Conservation (phyloP, 805 yeast species). For the Cyberlindnera lachancei region DNA sequence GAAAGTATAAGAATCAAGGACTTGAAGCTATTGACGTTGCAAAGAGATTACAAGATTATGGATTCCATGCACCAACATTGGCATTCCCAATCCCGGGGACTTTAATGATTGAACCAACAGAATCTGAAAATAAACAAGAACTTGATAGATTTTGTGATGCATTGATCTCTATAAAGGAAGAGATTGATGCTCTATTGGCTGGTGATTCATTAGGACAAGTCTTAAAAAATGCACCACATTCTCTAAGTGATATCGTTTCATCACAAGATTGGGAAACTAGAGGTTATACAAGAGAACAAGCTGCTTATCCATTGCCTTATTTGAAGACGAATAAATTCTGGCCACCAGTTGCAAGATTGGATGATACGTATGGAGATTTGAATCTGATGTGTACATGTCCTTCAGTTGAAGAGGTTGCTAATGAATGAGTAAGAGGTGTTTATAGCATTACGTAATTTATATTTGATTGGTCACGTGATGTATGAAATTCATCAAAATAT, state of each 20-base stretch:
- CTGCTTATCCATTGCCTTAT: slow-evolving; percentile 84
- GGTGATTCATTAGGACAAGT: slow-evolving; percentile 63
- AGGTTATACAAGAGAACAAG: slow-evolving; percentile 87
- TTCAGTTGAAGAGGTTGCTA: slow-evolving; percentile 65
- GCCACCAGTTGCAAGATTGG: slow-evolving; percentile 91
- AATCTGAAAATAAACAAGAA: slow-evolving; percentile 83
- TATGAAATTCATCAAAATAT: no score
- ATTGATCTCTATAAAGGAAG: slow-evolving; percentile 72
- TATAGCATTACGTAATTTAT: no score
- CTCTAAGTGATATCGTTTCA: slow-evolving; percentile 66
- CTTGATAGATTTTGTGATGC: slow-evolving; percentile 87
- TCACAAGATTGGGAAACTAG: slow-evolving; percentile 72
- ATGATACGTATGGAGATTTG: slow-evolving; percentile 92
- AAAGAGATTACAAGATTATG: slow-evolving; percentile 94
- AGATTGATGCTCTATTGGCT: slow-evolving; percentile 64
- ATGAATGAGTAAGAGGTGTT: slow-evolving; percentile 9
- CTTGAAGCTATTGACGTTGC: slow-evolving; percentile 96
- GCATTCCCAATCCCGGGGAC: slow-evolving; percentile 99
- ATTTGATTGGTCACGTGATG: no score
- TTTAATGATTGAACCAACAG: slow-evolving; percentile 97
- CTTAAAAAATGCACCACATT: slow-evolving; percentile 88
- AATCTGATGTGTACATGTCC: slow-evolving; percentile 93
- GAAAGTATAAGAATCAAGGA: slow-evolving; percentile 72
- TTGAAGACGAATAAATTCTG: slow-evolving; percentile 76
- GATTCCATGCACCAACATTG: slow-evolving; percentile 98